These are phyloP conservation scores for Irpex lacteus DNA, from an alignment of 1,284 basidiomycete species.

Conservation along the genomic window DNA sequence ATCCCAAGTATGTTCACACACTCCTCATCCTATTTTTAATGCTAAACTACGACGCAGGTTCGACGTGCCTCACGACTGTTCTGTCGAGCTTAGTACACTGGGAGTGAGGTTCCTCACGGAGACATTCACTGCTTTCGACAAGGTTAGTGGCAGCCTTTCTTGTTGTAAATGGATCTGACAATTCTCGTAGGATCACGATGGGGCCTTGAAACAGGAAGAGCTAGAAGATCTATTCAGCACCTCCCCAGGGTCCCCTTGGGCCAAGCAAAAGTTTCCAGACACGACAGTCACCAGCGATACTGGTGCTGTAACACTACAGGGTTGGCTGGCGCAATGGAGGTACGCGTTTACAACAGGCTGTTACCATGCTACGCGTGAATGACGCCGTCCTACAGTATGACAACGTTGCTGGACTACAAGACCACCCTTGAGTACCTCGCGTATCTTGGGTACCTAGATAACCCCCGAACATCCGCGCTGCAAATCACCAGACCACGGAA, in stretches of 20 bases:
- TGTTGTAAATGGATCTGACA: background rate
- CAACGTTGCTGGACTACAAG: conserved; percentile 89
- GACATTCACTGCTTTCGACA: conserved; percentile 95
- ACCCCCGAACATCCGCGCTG: conserved; percentile 76
- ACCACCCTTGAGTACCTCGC: conserved; percentile 96
- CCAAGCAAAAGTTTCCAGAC: conserved; percentile 81
- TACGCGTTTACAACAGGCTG: conserved; percentile 31
- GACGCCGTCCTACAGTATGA: conserved; percentile 69
- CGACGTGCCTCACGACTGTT: conserved; percentile 90
- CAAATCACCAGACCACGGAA: conserved; percentile 82
- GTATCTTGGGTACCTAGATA: conserved; percentile 83
- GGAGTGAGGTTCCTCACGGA: conserved; percentile 99
- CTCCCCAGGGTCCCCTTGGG: conserved; percentile 94
- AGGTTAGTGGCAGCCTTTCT: conserved; percentile 43
- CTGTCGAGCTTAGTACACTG: conserved; percentile 89
- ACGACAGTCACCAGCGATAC: conserved; percentile 89
- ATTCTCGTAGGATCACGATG: conserved; percentile 81
- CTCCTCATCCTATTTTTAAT: background rate
- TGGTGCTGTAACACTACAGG: conserved; percentile 91
- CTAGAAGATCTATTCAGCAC: conserved; percentile 90
- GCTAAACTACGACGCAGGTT: conserved; percentile 52
- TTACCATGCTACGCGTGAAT: background rate
- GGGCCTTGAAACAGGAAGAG: conserved; percentile 85
- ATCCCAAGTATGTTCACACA: conserved; percentile 64
- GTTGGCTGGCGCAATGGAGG: conserved; percentile 99